Base-by-base conservation (phyloP, 139 green algal genomes). In the Zygnema cylindricum region DNA sequence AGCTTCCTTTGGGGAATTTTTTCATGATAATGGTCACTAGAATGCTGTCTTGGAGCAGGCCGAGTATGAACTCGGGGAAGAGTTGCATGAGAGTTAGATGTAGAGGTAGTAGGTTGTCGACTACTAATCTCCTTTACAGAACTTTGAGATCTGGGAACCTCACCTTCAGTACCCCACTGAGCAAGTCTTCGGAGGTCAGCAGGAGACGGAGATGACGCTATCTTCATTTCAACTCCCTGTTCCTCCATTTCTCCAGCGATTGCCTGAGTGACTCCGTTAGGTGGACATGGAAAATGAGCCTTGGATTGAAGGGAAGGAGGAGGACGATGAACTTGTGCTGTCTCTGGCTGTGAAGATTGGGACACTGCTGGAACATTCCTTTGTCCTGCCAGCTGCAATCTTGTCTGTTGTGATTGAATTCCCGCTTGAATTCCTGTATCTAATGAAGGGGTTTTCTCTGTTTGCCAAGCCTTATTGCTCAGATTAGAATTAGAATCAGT, bases 301-400 rank as follows among this genome's bases (percentile, higher is more conserved):
- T 63, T 63, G 49, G 49, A 63, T 25, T 63, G 49, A 16, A 63
- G 7, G 16, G 49, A 63, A 25, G 49, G 49, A 63, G 49, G 49
- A 63, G 7, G 49, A 25, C 16, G 49, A 16, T 63, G 49, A 25
- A 7, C 49, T 63, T 63, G 49, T 63, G 49, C 16, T 16, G 49
- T 16, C 49, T 63, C 49, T 63, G 49, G 16, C 7, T 63, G 16
- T 63, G 49, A 16, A 63, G 7, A 7, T 63, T 63, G 7, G 71
- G 7, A 75, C 76, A 33, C 76, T 71, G 32, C 76, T 55, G 76
- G 41, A 82, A 33, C 76, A 82, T 7, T 7, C 69, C 3, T 36
- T 7, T 82, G 41, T 43, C 23, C 76, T 21, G 76, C 23, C 2
- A 30, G 32, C 2, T 40, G 32, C 0, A 55, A 33, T 33, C n/a